phyloP scores from a whole-genome alignment of 371 early-diverging fungal species.

The Dichotomocladium elegans region DNA sequence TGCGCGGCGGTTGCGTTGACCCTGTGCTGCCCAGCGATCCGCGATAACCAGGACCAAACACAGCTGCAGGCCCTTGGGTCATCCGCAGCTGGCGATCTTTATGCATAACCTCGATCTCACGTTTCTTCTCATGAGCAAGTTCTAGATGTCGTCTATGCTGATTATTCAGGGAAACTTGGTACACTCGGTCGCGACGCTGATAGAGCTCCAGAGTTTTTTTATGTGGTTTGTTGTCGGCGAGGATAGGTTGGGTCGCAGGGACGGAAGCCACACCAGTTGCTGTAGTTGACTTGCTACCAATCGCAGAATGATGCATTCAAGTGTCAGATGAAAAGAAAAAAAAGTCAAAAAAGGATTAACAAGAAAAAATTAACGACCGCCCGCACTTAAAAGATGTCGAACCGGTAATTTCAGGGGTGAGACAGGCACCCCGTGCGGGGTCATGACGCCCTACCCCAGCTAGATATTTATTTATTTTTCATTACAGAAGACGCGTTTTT shows the following conservation, averaged over 20 bases:
- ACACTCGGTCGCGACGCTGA: conserved; percentile 22
- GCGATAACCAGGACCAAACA: conserved; percentile 38
- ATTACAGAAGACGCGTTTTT: no score
- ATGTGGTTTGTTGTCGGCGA: conserved; percentile 13
- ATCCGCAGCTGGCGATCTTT: conserved; percentile 17
- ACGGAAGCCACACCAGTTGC: no score
- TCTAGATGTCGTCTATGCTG: conserved; percentile 37
- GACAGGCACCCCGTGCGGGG: no score
- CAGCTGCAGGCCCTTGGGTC: conserved; percentile 11
- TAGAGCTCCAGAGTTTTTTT: conserved; percentile 22
- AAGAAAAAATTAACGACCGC: no score
- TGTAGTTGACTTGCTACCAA: no score
- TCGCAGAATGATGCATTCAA: not conserved
- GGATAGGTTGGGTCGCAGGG: conserved; percentile 9
- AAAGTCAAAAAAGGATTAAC: not conserved
- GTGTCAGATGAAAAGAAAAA: not conserved
- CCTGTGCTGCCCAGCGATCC: conserved; percentile 23
- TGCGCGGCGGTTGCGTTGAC: conserved; percentile 6
- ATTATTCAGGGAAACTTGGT: conserved; percentile 30
- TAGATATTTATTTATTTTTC: no score
- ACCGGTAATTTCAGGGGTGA: no score
- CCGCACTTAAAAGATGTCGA: no score
- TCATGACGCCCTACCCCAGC: no score
- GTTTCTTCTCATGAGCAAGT: conserved; percentile 36
- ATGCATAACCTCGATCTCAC: conserved; percentile 25